Base-by-base conservation (phyloP, 2,329 filamentous ascomycete genomes). In the Sordariomycetes sp. region DNA sequence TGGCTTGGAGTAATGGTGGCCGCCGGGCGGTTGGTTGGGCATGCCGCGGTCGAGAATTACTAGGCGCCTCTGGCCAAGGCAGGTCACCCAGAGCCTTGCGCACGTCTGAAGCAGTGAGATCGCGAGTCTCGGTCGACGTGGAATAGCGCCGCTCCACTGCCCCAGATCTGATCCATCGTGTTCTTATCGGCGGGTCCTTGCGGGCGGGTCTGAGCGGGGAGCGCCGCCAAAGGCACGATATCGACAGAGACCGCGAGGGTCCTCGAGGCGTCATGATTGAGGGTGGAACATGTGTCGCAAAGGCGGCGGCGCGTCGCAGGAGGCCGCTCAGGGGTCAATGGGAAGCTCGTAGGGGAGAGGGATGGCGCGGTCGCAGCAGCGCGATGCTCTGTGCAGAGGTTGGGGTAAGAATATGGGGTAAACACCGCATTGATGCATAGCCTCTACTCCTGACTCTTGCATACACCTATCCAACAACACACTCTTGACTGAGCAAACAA, bases 191-290 rank as follows among this genome's bases (percentile, higher is more conserved):
- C 23, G 25, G 32, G 25, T 20, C 32, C 32, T 27, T 15, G 23
- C 24, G 32, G n/a, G 24, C 18, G 5, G 32, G 15, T 28, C 17
- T n/a, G 18, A 38, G 28, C 20, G 35, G 25, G 9, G 35, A 26
- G 21, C 20, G 21, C 10, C 30, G 30, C n/a, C 21, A 16, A 28
- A 42, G 35, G 42, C 44, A 46, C 31, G 46, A 36, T 39, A 41
- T 38, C 34, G 46, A 43, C 40, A n/a, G n/a, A n/a, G n/a, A n/a
- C n/a, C 37, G 39, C 33, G 47, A 36, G 26, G 42, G 40, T 38
- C 49, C 49, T 46, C 49, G 45, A 36, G 44, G 39, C 36, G 49
- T 41, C 55, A 59, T 59, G 38, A 20, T 35, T 9, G 10, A 7
- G 19, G 26, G 4, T 20, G 9, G 12, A 26, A 8, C 25, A 29